Evolutionary conservation across 2,329 filamentous ascomycete genomes (phyloP), one percentile per base, ranked within the genome.

Genomic region (Trichoderma brevicompactum): DNA sequence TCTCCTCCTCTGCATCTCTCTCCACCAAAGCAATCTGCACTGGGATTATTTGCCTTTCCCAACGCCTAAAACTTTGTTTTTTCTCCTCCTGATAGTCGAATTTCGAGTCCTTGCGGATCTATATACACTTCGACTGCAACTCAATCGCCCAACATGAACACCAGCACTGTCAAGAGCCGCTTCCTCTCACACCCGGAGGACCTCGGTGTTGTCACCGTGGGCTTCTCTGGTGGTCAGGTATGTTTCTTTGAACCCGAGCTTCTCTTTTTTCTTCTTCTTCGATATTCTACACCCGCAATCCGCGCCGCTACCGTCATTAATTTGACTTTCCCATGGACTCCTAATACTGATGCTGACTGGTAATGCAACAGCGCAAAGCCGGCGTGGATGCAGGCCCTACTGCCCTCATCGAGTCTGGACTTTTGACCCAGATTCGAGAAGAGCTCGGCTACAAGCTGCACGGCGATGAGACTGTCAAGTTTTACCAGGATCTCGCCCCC

Each of bases 161-260:
- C 82, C 61, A 82, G 82, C 64, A 82, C 83, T 76, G 76, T 86
- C 69, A 76, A 80, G 70, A 84, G 83, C 76, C 93, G 90, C 75
- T 98, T 97, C 81, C 89, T 98, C 71, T 83, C 89, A 69, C 84
- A 89, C 74, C 86, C 88, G 38, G 85, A 91, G 74, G 89, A 98
- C 74, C 84, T 99, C 69, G 95, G 94, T 68, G 86, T 99, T 65
- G 92, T 98, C 43, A 93, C 94, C 56, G 95, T 98, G 43, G 94
- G 94, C 68, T 99, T 98, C 83, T 96, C 93, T 62, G 94, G 94
- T 70, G 95, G 95, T 65, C 95, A 97, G 87, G 93, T 95, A 87
- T 72, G 83, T 28, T 10, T 43, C 46, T 13, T 15, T 59, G 6
- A 32, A 60, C 59, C 40, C 23, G 23, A 28, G 1, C 12, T 7